Evolutionary conservation across 73 alveolate genomes (phyloP).

Genomic region (Tetrahymena thermophila): DNA sequence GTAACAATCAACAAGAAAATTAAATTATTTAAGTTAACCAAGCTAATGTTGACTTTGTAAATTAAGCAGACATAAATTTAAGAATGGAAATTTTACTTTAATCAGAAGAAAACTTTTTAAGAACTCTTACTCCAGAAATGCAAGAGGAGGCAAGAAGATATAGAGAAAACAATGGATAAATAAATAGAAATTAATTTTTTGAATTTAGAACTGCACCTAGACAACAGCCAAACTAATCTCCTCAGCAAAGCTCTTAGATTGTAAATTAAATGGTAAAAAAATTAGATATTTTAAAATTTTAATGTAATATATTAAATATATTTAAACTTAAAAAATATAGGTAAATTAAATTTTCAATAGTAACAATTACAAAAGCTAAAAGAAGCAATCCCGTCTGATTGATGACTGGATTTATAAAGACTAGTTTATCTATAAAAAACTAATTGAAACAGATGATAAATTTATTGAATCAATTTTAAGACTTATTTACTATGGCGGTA

Average conservation of each 20-base stretch:
- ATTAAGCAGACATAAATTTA: neutral
- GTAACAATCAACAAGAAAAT: neutral
- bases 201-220: neutral
- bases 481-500: neutral
- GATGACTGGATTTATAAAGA: neutral
- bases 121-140: neutral
- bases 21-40: neutral
- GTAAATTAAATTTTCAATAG: neutral
- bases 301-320: too few species aligned
- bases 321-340: neutral
- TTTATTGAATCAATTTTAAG: neutral
- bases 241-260: neutral
- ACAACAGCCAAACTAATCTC: neutral
- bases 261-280: neutral
- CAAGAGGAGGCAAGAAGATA: neutral
- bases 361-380: neutral
- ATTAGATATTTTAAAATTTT: neutral
- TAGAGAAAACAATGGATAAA: neutral
- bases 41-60: neutral
- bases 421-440: neutral
- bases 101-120: neutral
- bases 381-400: neutral
- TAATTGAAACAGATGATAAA: neutral
- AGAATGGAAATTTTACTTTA: neutral
- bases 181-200: neutral